Base-by-base conservation (phyloP, 441 rosid species). In the California macrophylla region DNA sequence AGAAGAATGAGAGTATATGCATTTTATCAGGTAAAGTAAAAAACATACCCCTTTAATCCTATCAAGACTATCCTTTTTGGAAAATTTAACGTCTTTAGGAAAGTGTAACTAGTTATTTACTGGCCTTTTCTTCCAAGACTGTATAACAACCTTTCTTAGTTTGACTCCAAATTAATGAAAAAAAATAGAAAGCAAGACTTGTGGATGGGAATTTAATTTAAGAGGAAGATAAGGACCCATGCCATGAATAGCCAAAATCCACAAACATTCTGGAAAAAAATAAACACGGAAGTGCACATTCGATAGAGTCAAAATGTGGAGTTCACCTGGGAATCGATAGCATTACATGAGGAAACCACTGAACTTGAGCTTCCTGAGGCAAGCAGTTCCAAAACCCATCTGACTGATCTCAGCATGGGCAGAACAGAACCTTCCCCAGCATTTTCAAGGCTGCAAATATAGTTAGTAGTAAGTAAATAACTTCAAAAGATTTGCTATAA, bases 391-490 rank as follows among this genome's bases (percentile, higher is more conserved):
- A 89, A 74, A 40, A 82, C 82, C 66, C 90, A 78, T 81, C 96
- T 84, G 72, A 88, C 79, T 60, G 96, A 88, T 83, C 96, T 88
- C 74, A 94, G 83, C 95, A 94, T 89, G 68, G 96, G 90, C 72
- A 94, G 79, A 77, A 85, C 85, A 75, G 94, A 86, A 81, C 82
- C 84, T 84, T 91, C 98, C 76, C 95, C 97, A 66, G 97, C 91
- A 91, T 91, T 92, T 81, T 94, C 96, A 76, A 94, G 98, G 78
- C 98, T 94, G 82, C 86, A 85, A 82, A 79, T 69, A 60, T 26
- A 25, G 32, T 25, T 60, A 12, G 32, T 12, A 21, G 62, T 58
- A 23, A 60, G 64, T 60, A 23, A 2, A 60, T 25, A 60, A 13
- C 32, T 24, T 10, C 64, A 25, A 60, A 60, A 24, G 21, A 60